A percentile compares a stretch with the other conserved stretches of the same genome.
These are phyloP conservation scores for Lathyrus tuberosus DNA, from an alignment of 306 rosid species.

Conservation along the genomic window DNA sequence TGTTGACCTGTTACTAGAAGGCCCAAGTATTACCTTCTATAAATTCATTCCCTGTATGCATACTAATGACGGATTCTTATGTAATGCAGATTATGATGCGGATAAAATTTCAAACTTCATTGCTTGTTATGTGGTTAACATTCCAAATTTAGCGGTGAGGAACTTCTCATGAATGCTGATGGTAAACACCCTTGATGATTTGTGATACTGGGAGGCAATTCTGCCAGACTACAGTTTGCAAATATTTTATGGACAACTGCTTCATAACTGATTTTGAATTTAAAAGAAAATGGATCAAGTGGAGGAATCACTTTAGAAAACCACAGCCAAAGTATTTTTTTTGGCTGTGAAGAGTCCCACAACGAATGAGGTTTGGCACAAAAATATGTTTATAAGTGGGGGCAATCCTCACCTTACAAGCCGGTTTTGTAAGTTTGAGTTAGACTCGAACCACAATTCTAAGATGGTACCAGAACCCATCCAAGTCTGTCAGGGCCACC, in stretches of 20 bases:
- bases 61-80: slow-evolving; percentile 34
- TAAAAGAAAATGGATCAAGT: background rate
- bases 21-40: slow-evolving; percentile 29
- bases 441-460: too few species aligned
- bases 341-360: too few species aligned
- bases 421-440: too few species aligned
- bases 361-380: too few species aligned
- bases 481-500: too few species aligned
- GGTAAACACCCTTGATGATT: slow-evolving; percentile 57
- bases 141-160: slow-evolving; percentile 92
- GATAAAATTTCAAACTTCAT: slow-evolving; percentile 62
- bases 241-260: slow-evolving; percentile 25
- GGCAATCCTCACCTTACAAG: too few species aligned
- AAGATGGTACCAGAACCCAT: too few species aligned
- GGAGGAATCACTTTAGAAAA: slow-evolving; percentile 1
- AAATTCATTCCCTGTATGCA: slow-evolving; percentile 15
- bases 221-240: slow-evolving; percentile 43
- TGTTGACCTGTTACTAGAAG: slow-evolving; percentile 25
- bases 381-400: too few species aligned
- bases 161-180: slow-evolving; percentile 69
- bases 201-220: slow-evolving; percentile 42
- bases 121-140: slow-evolving; percentile 59
- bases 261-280: slow-evolving; percentile 24
- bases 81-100: slow-evolving; percentile 69
- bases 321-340: slow-evolving; percentile 9